Base-by-base conservation (phyloP, 768 basidiomycete genomes). In the Lactarius trivialis region DNA sequence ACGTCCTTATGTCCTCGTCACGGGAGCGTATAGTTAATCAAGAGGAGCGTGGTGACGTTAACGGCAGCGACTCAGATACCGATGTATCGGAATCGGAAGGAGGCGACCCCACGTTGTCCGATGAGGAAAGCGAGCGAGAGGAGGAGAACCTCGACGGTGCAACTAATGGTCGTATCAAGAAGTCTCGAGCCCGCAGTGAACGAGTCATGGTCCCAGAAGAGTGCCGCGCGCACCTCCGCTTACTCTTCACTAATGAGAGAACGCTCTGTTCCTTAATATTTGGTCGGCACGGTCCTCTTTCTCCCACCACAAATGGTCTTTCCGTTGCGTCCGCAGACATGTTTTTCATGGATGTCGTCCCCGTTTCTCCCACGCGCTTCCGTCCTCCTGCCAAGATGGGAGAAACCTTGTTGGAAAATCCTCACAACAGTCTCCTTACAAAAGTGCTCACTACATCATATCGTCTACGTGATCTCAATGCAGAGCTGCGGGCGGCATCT, bases 311-410 rank as follows among this genome's bases (percentile, higher is more conserved):
- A 21, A 70, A 82, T 26, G 83, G 82, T 55, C 78, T 92, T 9
- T 84, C 85, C 7, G 74, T 82, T 33, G 88, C 88, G 9, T 87
- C 85, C 33, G 89, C 94, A 49, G 97, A 98, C 72, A 93, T 98
- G 83, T 98, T 98, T 75, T 99, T 99, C 80, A 78, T 98, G 78
- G 91, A 95, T 36, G 93, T 91, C 56, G 73, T 99, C 24, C 85
- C 93, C 33, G 90, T 98, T 21, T 82, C 94, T 17, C 97, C 97
- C 17, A 96, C 93, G 7, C 90, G 96, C 37, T 99, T 98, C 79
- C 86, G 97, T 51, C 97, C 97, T 4, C 90, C 97, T 3, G 82
- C 92, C 2, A 89, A 86, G 70, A 83, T 98, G 86, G 91, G 86
- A 57, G 97, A 95, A 58, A 87, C 85, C 49, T 79, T 97, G 0